These are phyloP conservation scores for Pythium monospermum DNA, from an alignment of 352 stramenopile species.

Conservation along the genomic window DNA sequence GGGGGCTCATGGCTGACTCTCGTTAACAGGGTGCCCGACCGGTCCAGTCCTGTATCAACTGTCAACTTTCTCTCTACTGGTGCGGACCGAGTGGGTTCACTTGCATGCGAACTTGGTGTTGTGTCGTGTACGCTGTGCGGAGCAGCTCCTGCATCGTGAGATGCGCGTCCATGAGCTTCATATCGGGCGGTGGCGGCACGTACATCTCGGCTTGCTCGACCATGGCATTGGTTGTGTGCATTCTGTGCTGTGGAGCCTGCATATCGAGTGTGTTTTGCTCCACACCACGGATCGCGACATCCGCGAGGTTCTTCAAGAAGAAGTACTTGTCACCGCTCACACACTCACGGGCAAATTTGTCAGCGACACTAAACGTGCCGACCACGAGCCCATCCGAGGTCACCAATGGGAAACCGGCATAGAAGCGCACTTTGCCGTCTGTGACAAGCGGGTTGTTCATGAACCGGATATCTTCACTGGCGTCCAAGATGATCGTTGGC, in stretches of 20 bases:
- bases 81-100: slow-evolving; percentile 36
- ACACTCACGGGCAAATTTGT: slow-evolving; percentile 70
- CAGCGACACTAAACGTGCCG: slow-evolving; percentile 70
- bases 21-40: too few species aligned
- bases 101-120: slow-evolving; percentile 79
- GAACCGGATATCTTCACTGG: slow-evolving; percentile 72
- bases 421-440: slow-evolving; percentile 79
- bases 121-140: slow-evolving; percentile 76
- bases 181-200: slow-evolving; percentile 36
- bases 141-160: slow-evolving; percentile 82
- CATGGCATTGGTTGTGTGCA: background rate
- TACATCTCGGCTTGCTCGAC: background rate
- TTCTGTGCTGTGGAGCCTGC: slow-evolving; percentile 22
- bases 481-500: slow-evolving; percentile 79
- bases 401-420: slow-evolving; percentile 72
- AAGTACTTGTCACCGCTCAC: slow-evolving; percentile 73
- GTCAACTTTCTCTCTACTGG: slow-evolving; percentile 20
- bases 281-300: slow-evolving; percentile 68
- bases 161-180: slow-evolving; percentile 62
- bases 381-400: slow-evolving; percentile 61
- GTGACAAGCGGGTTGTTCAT: slow-evolving; percentile 70
- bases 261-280: slow-evolving; percentile 63
- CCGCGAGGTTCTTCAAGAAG: slow-evolving; percentile 80
- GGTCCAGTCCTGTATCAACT: too few species aligned
- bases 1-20: too few species aligned